phyloP scores from a whole-genome alignment of 1,284 basidiomycete species.

The Pyrrhoderma noxium region DNA sequence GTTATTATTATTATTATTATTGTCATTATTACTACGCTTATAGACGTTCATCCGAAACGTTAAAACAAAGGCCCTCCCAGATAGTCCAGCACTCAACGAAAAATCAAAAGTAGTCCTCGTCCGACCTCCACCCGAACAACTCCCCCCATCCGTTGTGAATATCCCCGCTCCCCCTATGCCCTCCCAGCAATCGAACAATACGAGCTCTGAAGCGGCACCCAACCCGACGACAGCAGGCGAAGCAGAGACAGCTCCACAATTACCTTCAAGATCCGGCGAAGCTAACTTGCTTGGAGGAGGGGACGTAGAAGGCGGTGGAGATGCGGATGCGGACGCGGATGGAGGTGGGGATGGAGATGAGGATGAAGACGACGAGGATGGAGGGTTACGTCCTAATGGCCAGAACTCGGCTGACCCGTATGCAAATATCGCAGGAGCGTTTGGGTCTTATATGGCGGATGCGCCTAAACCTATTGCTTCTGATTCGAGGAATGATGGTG shows the following conservation, averaged over 20 bases:
- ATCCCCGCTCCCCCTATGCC: constrained; percentile 61
- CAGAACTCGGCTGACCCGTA: constrained; percentile 50
- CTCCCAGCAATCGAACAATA: constrained; percentile 10
- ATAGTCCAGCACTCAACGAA: constrained; percentile 72
- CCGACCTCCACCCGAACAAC: constrained; percentile 44
- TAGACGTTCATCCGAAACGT: constrained; percentile 78
- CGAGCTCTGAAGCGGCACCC: too few relatives aligned
- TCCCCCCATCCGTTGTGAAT: constrained; percentile 40
- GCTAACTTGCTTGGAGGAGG: constrained; percentile 18
- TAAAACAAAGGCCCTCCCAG: constrained; percentile 61
- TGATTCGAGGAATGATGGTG: constrained; percentile 17
- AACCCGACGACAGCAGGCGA: too few relatives aligned
- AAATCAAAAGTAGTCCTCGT: constrained; percentile 69
- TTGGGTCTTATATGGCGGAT: constrained; percentile 59
- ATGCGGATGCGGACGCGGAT: constrained; percentile 19
- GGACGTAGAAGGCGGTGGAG: constrained; percentile 19
- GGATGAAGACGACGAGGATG: constrained; percentile 27
- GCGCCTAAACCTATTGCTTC: constrained; percentile 49
- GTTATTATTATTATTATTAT: too few relatives aligned
- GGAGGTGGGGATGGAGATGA: constrained; percentile 23
- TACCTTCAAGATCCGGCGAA: constrained; percentile 15
- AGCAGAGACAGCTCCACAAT: neutral
- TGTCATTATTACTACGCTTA: constrained; percentile 2
- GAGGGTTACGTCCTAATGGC: constrained; percentile 15
- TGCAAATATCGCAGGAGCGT: constrained; percentile 64